Evolutionary conservation across 2,329 filamentous ascomycete species (phyloP), one percentile per base, ranked within the genome.

Genomic region (Didymella pinodella): DNA sequence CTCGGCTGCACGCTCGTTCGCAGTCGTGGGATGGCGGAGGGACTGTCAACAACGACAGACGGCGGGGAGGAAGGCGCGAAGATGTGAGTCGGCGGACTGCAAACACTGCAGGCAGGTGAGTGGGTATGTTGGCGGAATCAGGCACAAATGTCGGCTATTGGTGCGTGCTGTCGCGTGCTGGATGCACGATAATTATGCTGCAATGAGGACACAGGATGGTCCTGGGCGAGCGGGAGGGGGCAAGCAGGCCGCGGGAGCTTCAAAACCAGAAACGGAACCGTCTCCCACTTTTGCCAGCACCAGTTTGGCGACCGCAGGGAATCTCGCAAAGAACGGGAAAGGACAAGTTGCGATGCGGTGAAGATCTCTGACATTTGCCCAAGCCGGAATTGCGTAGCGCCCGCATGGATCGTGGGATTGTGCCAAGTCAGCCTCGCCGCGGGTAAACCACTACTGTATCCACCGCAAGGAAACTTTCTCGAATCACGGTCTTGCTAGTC

Each of bases 131-230:
- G 65, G 61, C 54, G 54, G 54, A 57, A 60, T 60, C 68, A 75
- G 72, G 72, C 68, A 72, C 70, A 59, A 55, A 41, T 34, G 46
- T 34, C 60, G 60, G 51, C 64, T 65, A 72, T 73, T 70, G 71
- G 67, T 61, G 65, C 52, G 62, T 67, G 66, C 60, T 75, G 73
- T 75, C 74, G 74, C 74, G 74, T 75, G 74, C 71, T 63, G 61
- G 54, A 62, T 58, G 62, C 69, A 62, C 70, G 70, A 64, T 66
- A 51, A 51, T 50, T 56, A 46, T 48, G 48, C 28, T 47, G 48
- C 48, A 48, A 46, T 57, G 26, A 65, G 46, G 60, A 53, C 49
- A 49, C 44, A 45, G 55, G 29, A 45, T 38, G 41, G 50, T 53
- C 58, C 59, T 51, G 60, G 59, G 45, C 53, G 38, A 47, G 59